Evolutionary conservation across 2,329 filamentous ascomycete genomes (phyloP).

Genomic region (Aplosporella prunicola): DNA sequence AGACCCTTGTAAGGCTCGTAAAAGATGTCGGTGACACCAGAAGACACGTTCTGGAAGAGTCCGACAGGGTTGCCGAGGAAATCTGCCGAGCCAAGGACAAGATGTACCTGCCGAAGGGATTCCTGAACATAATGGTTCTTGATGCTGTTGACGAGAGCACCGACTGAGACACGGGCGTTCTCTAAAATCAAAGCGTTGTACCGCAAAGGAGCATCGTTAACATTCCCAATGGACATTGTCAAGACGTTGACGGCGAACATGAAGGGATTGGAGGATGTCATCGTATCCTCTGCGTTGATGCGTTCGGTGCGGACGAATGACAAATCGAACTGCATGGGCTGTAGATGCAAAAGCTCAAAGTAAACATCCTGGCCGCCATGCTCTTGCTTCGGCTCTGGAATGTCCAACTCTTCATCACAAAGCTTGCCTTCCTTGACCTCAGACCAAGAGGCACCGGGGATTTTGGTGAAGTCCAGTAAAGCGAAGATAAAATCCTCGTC

Average conservation of each 20-base stretch:
- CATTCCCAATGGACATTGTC: slow-evolving; percentile 98
- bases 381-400: slow-evolving; percentile 81
- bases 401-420: slow-evolving; percentile 81
- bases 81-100: slow-evolving; percentile 92
- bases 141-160: slow-evolving; percentile 74
- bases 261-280: slow-evolving; percentile 77
- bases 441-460: slow-evolving; percentile 81
- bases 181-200: slow-evolving; percentile 92
- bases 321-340: slow-evolving; percentile 95
- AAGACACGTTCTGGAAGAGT: slow-evolving; percentile 96
- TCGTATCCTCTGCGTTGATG: slow-evolving; percentile 92
- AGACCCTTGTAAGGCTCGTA: slow-evolving; percentile 98
- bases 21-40: slow-evolving; percentile 94
- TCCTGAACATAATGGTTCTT: slow-evolving; percentile 96
- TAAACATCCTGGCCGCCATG: slow-evolving; percentile 89
- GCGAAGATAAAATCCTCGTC: slow-evolving; percentile 98
- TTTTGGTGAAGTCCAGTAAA: slow-evolving; percentile 86
- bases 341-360: slow-evolving; percentile 92
- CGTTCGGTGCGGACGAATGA: slow-evolving; percentile 96
- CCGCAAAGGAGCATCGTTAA: slow-evolving; percentile 92
- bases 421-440: slow-evolving; percentile 75
- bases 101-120: slow-evolving; percentile 89
- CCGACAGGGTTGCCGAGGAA: slow-evolving; percentile 97
- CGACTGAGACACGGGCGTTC: slow-evolving; percentile 84
- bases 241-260: slow-evolving; percentile 99